Percentiles rank a stretch among this genome's conserved stretches.
These are phyloP conservation scores for Paramecium biaurelia DNA, from an alignment of 73 alveolate species.

Conservation along the genomic window DNA sequence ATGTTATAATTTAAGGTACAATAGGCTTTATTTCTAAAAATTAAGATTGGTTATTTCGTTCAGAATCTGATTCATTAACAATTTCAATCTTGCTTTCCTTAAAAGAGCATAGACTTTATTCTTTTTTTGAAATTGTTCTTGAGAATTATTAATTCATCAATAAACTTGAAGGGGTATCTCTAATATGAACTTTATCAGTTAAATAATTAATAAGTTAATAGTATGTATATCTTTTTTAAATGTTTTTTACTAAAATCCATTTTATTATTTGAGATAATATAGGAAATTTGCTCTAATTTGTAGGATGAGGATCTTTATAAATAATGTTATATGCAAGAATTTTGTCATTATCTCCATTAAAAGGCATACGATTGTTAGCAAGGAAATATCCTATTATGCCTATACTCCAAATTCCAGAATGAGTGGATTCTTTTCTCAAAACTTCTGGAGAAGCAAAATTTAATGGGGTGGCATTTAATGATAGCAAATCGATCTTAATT, in stretches of 20 bases:
- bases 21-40: neutral
- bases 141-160: neutral
- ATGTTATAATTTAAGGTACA: neutral
- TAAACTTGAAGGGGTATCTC: neutral
- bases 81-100: slow-evolving; percentile 6
- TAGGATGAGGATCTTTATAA: neutral
- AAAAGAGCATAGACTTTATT: neutral
- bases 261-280: neutral
- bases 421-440: slow-evolving; percentile 13
- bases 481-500: slow-evolving; percentile 21
- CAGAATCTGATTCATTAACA: neutral
- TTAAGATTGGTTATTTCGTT: neutral
- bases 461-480: neutral
- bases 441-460: slow-evolving; percentile 44
- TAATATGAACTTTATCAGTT: neutral
- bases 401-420: slow-evolving; percentile 24
- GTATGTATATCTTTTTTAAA: neutral
- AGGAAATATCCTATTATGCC: slow-evolving; percentile 2
- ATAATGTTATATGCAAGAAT: neutral
- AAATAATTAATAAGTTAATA: neutral
- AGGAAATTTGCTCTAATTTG: neutral
- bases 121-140: neutral
- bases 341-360: neutral
- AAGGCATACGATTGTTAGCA: slow-evolving; percentile 5
- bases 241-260: neutral